A percentile compares a stretch with the other conserved stretches of the same genome.
phyloP scores from a whole-genome alignment of 805 yeast genomes.

The Candida sakaeoensis region DNA sequence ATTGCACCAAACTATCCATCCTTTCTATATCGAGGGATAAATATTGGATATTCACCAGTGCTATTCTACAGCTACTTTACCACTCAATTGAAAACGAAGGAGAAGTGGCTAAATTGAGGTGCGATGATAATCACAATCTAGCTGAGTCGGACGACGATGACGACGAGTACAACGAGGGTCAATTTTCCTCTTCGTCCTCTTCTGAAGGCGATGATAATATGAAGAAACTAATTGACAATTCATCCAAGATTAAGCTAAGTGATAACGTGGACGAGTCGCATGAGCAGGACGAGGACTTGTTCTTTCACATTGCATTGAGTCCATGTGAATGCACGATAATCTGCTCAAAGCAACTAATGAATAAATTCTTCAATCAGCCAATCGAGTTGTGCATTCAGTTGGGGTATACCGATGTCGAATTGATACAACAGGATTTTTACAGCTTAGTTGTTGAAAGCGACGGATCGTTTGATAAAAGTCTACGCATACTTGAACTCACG shows the following conservation, averaged over 20 bases:
- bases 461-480: conserved; percentile 49
- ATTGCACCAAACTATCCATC: conserved; percentile 43
- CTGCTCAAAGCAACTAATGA: conserved; percentile 40
- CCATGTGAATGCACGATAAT: conserved; percentile 63
- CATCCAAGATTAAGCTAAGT: conserved; percentile 19
- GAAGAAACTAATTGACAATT: conserved; percentile 20
- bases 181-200: conserved; percentile 4
- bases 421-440: conserved; percentile 44
- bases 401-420: conserved; percentile 31
- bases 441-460: conserved; percentile 60
- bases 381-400: conserved; percentile 29
- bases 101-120: conserved; percentile 13
- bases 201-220: conserved; percentile 8
- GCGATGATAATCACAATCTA: conserved; percentile 9
- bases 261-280: conserved; percentile 17
- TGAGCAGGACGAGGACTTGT: conserved; percentile 43
- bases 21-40: conserved; percentile 50
- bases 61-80: conserved; percentile 46
- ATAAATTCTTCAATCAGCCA: conserved; percentile 35
- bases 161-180: conserved; percentile 9
- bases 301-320: conserved; percentile 60
- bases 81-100: conserved; percentile 19
- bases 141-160: conserved; percentile 13
- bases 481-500: conserved; percentile 53
- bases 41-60: conserved; percentile 52